These are phyloP conservation scores for Verticillium albo-atrum DNA, from an alignment of 2,329 filamentous ascomycete genomes.

Conservation along the genomic window DNA sequence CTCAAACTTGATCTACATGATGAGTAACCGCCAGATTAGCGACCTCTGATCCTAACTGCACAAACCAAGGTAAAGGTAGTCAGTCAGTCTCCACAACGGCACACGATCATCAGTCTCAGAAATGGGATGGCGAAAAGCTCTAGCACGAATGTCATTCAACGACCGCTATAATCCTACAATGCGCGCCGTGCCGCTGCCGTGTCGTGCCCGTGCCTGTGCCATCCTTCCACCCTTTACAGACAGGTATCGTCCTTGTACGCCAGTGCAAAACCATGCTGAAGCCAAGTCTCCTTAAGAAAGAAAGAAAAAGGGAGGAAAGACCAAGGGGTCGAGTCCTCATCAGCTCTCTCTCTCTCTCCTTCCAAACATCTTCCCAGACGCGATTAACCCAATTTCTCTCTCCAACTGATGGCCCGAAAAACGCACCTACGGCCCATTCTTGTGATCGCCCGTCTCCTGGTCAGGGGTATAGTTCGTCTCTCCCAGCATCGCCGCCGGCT, in stretches of 20 bases:
- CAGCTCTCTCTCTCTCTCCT: too few relatives aligned
- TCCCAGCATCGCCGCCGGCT: slow-evolving; percentile 54
- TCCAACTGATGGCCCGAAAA: neutral
- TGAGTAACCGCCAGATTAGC: too few relatives aligned
- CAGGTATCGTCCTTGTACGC: neutral
- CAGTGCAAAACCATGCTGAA: neutral
- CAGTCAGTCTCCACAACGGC: neutral
- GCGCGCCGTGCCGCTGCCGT: neutral
- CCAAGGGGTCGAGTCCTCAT: too few relatives aligned
- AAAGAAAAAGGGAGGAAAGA: neutral
- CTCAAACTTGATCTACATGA: too few relatives aligned
- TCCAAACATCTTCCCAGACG: neutral
- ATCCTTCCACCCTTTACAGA: neutral
- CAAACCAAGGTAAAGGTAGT: too few relatives aligned
- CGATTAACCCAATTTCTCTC: neutral
- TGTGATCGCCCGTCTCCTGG: slow-evolving; percentile 23
- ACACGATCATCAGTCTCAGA: neutral
- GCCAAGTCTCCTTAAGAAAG: neutral
- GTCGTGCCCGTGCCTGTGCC: neutral
- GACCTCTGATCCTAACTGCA: too few relatives aligned
- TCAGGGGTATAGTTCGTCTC: slow-evolving; percentile 69
- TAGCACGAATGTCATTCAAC: neutral
- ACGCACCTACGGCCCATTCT: slow-evolving; percentile 1
- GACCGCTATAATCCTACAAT: neutral
- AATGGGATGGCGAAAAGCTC: neutral